Evolutionary conservation across 805 yeast species (phyloP).

Genomic region (Cyberlindnera xishuangbannaensis): DNA sequence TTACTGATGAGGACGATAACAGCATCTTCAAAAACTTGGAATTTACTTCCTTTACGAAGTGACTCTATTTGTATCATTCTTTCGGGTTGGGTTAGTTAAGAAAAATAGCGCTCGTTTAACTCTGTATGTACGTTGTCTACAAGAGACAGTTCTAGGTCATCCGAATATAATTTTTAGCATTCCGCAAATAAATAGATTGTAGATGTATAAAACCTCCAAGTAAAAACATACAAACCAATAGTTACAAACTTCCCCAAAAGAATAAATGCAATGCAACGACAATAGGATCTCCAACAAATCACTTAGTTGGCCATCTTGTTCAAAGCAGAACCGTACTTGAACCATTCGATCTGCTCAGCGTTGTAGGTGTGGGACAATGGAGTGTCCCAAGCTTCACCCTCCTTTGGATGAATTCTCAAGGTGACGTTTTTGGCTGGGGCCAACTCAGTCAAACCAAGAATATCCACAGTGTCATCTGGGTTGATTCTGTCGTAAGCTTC

Average conservation of each 20-base stretch:
- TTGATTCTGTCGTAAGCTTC: conserved; percentile 92
- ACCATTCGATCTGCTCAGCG: conserved; percentile 96
- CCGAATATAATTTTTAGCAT: too few relatives aligned
- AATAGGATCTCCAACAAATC: not conserved
- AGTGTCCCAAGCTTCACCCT: conserved; percentile 83
- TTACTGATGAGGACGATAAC: conserved; percentile 21
- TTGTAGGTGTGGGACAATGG: conserved; percentile 95
- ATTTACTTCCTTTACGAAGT: conserved; percentile 24
- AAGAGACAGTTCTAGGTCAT: too few relatives aligned
- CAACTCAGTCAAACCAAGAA: conserved; percentile 73
- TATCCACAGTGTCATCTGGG: conserved; percentile 85
- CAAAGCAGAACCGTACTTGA: conserved; percentile 98
- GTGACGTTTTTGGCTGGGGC: conserved; percentile 91
- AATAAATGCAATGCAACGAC: not conserved
- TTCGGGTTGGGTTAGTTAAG: too few relatives aligned
- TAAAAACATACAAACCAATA: too few relatives aligned
- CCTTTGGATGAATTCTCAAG: conserved; percentile 64
- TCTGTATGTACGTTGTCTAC: too few relatives aligned
- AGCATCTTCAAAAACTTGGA: conserved; percentile 23
- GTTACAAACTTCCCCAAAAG: too few relatives aligned
- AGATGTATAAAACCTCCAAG: too few relatives aligned
- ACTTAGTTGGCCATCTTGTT: conserved; percentile 73
- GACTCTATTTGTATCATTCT: not conserved
- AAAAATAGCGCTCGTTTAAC: too few relatives aligned
- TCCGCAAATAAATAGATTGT: too few relatives aligned